Evolutionary conservation across 176 grass and related monocot species (phyloP), one percentile per base, ranked within the genome.

Genomic region (Cocos nucifera): DNA sequence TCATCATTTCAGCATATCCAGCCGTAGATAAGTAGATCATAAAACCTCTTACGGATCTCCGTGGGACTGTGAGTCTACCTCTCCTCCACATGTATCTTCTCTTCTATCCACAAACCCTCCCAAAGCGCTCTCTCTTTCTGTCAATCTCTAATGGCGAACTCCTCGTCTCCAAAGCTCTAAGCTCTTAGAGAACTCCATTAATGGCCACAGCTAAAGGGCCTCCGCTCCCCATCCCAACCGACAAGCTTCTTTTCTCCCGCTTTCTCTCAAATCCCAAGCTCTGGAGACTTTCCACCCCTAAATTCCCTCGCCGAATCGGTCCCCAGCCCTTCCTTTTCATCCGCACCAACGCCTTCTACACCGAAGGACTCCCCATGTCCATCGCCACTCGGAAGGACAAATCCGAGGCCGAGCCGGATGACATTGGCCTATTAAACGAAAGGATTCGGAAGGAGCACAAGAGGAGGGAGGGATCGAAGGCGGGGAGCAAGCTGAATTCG

Each of bases 391-490:
- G 59, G 50, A 44, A 22, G 27, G 51, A 73, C 50, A 60, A 52
- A 27, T 17, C 51, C 10, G 73, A 71, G 16, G 20, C 61, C 17
- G 73, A 77, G 49, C 23, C 57, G 3, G 92, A 96, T 73, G 77
- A 85, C 25, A 91, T 97, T 28, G 58, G 81, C 17, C 56, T 79
- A 51, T 65, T 97, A 66, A 90, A 97, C 22, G 24, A 91, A 64
- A 70, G 75, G 72, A 75, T 91, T 56, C 81, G 76, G 65, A 54
- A 53, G 73, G 73, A 82, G 14, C 83, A 75, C 10, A 80, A 88
- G 28, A 71, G 67, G 22, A 70, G 67, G 17, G 62, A 75, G 55
- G 75, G 15, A 49, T 35, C 64, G 64, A 24, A 60, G 17, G 29
- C 57, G 1, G 56, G 22, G 9, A 5, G 51, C 3, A 19, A 75